phyloP scores from a whole-genome alignment of 2,329 filamentous ascomycete genomes.

The Colletotrichum coccodes region DNA sequence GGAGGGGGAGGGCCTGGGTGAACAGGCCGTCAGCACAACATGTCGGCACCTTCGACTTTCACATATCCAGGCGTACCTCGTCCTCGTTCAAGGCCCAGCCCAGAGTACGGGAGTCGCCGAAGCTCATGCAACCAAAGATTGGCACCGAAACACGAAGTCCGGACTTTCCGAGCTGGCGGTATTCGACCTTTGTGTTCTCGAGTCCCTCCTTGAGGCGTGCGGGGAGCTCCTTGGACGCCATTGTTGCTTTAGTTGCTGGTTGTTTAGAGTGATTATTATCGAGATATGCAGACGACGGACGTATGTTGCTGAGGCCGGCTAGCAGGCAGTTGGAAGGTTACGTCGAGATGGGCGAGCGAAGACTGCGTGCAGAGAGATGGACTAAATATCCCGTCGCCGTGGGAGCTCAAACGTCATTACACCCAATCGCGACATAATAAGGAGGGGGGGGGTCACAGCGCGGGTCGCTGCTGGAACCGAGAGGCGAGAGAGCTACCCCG shows the following conservation, averaged over 20 bases:
- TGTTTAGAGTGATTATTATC: background rate
- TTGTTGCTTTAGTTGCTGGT: background rate
- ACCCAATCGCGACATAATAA: slow-evolving; percentile 19
- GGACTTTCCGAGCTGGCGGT: slow-evolving; percentile 66
- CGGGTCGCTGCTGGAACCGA: slow-evolving; percentile 5
- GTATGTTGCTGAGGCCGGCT: background rate
- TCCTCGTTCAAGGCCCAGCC: slow-evolving; percentile 69
- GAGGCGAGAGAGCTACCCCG: slow-evolving; percentile 16
- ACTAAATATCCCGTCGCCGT: background rate
- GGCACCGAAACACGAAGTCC: slow-evolving; percentile 72
- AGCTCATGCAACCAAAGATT: slow-evolving; percentile 73
- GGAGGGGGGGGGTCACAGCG: slow-evolving; percentile 22
- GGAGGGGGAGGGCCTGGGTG: slow-evolving; percentile 60
- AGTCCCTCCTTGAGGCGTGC: slow-evolving; percentile 38
- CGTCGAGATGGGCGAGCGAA: background rate
- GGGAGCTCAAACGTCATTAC: slow-evolving; percentile 15
- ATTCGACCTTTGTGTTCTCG: slow-evolving; percentile 54
- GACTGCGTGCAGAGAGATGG: too few relatives aligned
- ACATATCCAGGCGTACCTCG: slow-evolving; percentile 39
- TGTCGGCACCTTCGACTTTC: background rate
- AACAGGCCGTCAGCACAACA: background rate
- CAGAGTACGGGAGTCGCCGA: slow-evolving; percentile 62
- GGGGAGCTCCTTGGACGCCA: slow-evolving; percentile 26
- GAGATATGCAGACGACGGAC: background rate
- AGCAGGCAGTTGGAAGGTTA: too few relatives aligned